Base-by-base conservation (phyloP, 1,139 yeast genomes). In the Nakaseomyces bracarensis region DNA sequence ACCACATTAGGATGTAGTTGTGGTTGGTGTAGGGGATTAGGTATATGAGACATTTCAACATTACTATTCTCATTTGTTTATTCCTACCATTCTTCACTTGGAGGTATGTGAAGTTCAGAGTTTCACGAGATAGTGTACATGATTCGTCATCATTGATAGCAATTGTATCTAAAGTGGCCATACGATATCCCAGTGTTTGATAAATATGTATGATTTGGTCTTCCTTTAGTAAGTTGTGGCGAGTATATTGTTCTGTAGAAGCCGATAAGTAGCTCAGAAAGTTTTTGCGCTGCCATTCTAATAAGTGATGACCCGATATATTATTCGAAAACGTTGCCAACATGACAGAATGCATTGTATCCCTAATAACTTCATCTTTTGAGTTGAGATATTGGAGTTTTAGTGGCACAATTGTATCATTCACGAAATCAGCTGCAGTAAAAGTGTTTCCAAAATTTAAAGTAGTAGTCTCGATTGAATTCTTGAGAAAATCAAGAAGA, bases 341-440 rank as follows among this genome's bases (percentile, higher is more conserved):
- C 23, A 50, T 41, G 23, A 55, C 50, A 1, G 55, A 43, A 40
- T 57, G 59, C 9, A 52, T 48, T 4, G 50, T 42, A 41, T 58
- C 64, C 29, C 54, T 46, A 1, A 59, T 43, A 3, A 48, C 51
- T 6, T 35, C 37, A 18, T 45, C 39, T 3, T 43, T 9, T 5
- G 49, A 44, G 11, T 43, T 18, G 6, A 50, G 26, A 37, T 46
- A 50, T 4, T 38, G 43, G 7, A 41, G 4, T 13, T 45, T 29
- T 4, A 54, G 20, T 2, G 59, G 57, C 9, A 40, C 41, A n/a
- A 55, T 34, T 4, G 37, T 36, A 6, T 41, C 23, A 2, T 38
- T 26, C 8, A 54, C 39, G 31, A 49, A 48, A 2, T 25, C 18
- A 1, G 46, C 26, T 8, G 28, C 30, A 16, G 36, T 13, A 4